phyloP scores from a whole-genome alignment of 2,329 filamentous ascomycete species.

The Scedosporium boydii region DNA sequence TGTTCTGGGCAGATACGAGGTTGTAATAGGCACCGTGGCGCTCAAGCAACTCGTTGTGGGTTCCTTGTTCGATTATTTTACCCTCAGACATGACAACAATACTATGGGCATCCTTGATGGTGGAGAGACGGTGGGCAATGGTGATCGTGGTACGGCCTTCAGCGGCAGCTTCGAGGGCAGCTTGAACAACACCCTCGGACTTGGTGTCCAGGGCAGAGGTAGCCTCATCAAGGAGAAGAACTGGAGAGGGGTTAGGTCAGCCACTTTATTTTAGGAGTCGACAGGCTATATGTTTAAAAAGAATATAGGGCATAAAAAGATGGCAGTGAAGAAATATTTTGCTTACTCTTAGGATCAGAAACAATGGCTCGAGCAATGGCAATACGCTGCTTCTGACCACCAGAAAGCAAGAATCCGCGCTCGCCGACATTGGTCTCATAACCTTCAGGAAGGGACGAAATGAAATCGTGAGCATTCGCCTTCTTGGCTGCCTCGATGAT shows the following conservation, averaged over 20 bases:
- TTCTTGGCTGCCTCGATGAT: slow-evolving; percentile 76
- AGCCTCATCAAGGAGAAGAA: slow-evolving; percentile 88
- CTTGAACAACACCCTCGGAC: slow-evolving; percentile 89
- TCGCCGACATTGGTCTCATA: slow-evolving; percentile 96
- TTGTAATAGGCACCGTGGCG: slow-evolving; percentile 66
- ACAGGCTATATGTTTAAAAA: too few relatives aligned
- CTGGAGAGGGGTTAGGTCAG: slow-evolving; percentile 18
- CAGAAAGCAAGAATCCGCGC: slow-evolving; percentile 82
- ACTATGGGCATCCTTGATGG: slow-evolving; percentile 88
- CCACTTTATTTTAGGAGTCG: neutral
- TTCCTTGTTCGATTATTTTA: slow-evolving; percentile 85
- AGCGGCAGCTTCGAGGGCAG: slow-evolving; percentile 77
- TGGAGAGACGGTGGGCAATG: slow-evolving; percentile 90
- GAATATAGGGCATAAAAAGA: too few relatives aligned
- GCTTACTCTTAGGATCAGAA: slow-evolving; percentile 68
- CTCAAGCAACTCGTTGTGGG: slow-evolving; percentile 69
- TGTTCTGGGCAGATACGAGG: slow-evolving; percentile 81
- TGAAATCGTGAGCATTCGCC: slow-evolving; percentile 92
- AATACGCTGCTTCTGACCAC: slow-evolving; percentile 94
- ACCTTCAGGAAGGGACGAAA: slow-evolving; percentile 69
- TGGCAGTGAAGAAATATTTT: neutral
- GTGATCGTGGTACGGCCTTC: slow-evolving; percentile 88
- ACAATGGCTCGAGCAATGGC: slow-evolving; percentile 88
- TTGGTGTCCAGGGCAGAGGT: slow-evolving; percentile 91
- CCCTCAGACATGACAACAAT: slow-evolving; percentile 89